Evolutionary conservation across 1,284 basidiomycete genomes (phyloP).

Genomic region (Cutaneotrichosporon mucoides): DNA sequence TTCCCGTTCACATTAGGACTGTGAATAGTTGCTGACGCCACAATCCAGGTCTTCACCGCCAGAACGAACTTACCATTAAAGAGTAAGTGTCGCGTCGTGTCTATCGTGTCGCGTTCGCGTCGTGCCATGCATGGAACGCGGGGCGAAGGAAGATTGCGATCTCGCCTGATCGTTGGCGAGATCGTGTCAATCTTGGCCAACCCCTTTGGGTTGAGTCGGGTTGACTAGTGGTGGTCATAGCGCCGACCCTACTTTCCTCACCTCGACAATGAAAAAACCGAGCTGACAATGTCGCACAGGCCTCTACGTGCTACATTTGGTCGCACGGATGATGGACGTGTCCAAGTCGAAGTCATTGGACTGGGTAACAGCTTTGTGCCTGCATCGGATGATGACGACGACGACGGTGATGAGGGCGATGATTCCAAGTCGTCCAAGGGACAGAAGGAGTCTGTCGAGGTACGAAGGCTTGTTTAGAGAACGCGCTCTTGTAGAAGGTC

Average conservation of each 20-base stretch:
- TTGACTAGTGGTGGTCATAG: no score
- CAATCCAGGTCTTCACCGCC: constrained; percentile 44
- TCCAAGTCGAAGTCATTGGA: constrained; percentile 38
- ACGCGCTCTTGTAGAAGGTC: no score
- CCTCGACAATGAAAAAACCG: no score
- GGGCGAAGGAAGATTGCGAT: background rate
- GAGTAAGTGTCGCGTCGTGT: constrained; percentile 16
- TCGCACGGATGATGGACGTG: background rate
- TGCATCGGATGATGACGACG: constrained; percentile 31
- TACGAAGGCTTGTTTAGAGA: background rate
- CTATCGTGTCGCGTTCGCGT: no score
- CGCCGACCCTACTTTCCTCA: no score
- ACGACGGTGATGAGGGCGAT: constrained; percentile 10
- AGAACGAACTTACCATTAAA: constrained; percentile 48
- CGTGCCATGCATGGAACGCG: background rate
- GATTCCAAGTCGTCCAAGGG: background rate
- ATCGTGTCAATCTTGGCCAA: no score
- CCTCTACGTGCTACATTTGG: constrained; percentile 5
- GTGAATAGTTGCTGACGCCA: background rate
- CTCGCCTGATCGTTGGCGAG: no score
- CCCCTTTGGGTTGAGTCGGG: background rate
- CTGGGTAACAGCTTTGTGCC: constrained; percentile 47
- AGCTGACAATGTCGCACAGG: constrained; percentile 4
- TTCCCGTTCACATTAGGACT: no score
- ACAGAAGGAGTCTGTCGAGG: background rate